These are phyloP conservation scores for Obba rivulosa DNA, from an alignment of 768 basidiomycete species.

Conservation along the genomic window DNA sequence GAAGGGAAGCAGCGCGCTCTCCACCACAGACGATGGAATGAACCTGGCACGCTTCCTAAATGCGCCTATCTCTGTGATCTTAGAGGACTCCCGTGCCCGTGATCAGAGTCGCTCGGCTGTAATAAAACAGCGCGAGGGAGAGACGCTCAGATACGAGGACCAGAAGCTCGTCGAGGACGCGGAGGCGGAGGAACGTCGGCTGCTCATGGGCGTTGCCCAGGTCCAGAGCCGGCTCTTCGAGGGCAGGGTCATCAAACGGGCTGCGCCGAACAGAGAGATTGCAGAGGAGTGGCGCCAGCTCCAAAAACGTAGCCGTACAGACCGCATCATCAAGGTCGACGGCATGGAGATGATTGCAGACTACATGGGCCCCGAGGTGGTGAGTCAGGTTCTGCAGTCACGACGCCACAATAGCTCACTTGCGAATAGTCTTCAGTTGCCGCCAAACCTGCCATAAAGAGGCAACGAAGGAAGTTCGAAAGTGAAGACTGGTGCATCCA, in stretches of 20 bases:
- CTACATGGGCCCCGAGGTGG: constrained; percentile 22
- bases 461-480: constrained; percentile 35
- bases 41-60: constrained; percentile 39
- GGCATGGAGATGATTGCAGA: constrained; percentile 30
- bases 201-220: constrained; percentile 52
- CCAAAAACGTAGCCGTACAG: constrained; percentile 38
- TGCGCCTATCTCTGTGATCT: constrained; percentile 38
- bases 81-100: constrained; percentile 38
- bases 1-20: constrained; percentile 52
- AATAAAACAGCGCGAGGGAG: constrained; percentile 36
- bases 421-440: not conserved
- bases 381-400: constrained; percentile 11
- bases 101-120: constrained; percentile 39
- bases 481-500: constrained; percentile 55
- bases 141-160: constrained; percentile 14
- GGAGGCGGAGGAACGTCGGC: constrained; percentile 46
- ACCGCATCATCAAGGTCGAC: constrained; percentile 35
- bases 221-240: constrained; percentile 58
- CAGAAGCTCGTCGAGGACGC: constrained; percentile 33
- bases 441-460: constrained; percentile 18
- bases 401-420: too few species aligned
- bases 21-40: constrained; percentile 32
- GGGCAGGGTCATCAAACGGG: constrained; percentile 32
- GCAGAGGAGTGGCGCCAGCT: constrained; percentile 41
- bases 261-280: constrained; percentile 32